These are phyloP conservation scores for Gentiana straminea DNA, from an alignment of 257 asterid genomes.

Conservation along the genomic window DNA sequence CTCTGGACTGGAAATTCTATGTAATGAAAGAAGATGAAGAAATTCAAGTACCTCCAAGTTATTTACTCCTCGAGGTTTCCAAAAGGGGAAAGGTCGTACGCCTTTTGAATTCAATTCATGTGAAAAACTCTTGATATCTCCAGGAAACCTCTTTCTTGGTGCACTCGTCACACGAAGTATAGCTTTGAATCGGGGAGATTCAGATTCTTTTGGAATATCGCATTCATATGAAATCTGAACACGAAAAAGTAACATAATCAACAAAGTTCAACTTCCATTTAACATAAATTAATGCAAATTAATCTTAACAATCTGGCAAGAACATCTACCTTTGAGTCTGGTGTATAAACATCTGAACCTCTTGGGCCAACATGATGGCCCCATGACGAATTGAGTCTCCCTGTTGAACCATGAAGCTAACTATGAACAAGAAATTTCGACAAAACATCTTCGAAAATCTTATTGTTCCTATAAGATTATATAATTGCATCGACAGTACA, in stretches of 20 bases:
- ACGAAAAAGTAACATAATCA: slow-evolving; percentile 1
- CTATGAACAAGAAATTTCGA: neutral
- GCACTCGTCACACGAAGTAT: slow-evolving; percentile 96
- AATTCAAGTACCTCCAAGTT: slow-evolving; percentile 58
- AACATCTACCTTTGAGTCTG: slow-evolving; percentile 31
- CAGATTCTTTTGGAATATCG: slow-evolving; percentile 96
- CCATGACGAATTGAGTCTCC: slow-evolving; percentile 26
- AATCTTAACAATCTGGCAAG: too few relatives aligned
- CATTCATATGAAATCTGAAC: slow-evolving; percentile 72
- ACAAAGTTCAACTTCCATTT: neutral
- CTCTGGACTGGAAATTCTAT: neutral
- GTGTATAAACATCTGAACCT: slow-evolving; percentile 25
- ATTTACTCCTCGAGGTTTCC: slow-evolving; percentile 66
- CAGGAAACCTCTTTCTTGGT: slow-evolving; percentile 63
- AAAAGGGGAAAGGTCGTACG: slow-evolving; percentile 42
- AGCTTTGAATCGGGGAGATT: slow-evolving; percentile 97
- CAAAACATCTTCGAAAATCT: neutral
- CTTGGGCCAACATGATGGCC: slow-evolving; percentile 25
- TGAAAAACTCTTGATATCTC: slow-evolving; percentile 75
- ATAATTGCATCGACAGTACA: too few relatives aligned
- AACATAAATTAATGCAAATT: too few relatives aligned
- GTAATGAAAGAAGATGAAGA: neutral
- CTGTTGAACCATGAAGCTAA: slow-evolving; percentile 12
- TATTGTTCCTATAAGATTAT: too few relatives aligned
- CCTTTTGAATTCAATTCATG: slow-evolving; percentile 87